Percentiles rank a stretch among this genome's conserved stretches.
These are phyloP conservation scores for Parastagonospora avenae DNA, from an alignment of 2,329 filamentous ascomycete genomes.

Conservation along the genomic window DNA sequence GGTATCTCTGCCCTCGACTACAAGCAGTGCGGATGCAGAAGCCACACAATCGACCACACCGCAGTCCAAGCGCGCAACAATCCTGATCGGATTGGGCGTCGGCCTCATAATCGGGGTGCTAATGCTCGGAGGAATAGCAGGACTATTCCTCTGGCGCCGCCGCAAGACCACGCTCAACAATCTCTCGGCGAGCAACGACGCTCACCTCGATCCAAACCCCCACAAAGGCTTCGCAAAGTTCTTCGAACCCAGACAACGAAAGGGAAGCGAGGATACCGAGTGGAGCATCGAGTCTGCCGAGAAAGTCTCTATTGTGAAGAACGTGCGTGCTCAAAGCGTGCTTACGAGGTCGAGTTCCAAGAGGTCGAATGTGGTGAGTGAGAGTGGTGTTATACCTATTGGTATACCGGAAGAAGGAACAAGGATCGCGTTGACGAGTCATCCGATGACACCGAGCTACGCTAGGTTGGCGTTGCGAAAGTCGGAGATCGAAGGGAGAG, in stretches of 20 bases:
- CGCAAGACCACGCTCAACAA: conserved; percentile 3
- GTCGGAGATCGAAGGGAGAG: background rate
- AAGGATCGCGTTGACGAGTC: conserved; percentile 1
- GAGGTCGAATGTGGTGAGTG: background rate
- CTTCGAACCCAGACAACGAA: conserved; percentile 2
- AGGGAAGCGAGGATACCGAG: conserved; percentile 12
- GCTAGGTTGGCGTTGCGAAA: background rate
- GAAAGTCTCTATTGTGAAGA: conserved; percentile 21
- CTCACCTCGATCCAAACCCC: background rate
- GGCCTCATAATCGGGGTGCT: conserved; percentile 22
- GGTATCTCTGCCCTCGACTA: background rate
- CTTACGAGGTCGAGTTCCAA: conserved; percentile 8
- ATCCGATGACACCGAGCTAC: conserved; percentile 3
- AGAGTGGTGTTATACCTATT: background rate
- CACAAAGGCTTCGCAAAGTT: conserved; percentile 4
- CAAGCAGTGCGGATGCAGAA: background rate
- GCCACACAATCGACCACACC: background rate
- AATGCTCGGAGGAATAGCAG: conserved; percentile 9
- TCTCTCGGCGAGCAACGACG: background rate
- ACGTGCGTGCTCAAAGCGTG: conserved; percentile 12
- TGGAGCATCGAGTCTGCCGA: conserved; percentile 27
- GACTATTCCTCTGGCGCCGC: conserved; percentile 21
- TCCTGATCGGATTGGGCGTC: conserved; percentile 21
- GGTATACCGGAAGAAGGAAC: conserved; percentile 1
- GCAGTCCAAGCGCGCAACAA: background rate